These are phyloP conservation scores for Thermothelomyces thermophilus DNA, from an alignment of 2,329 filamentous ascomycete species.

Conservation along the genomic window DNA sequence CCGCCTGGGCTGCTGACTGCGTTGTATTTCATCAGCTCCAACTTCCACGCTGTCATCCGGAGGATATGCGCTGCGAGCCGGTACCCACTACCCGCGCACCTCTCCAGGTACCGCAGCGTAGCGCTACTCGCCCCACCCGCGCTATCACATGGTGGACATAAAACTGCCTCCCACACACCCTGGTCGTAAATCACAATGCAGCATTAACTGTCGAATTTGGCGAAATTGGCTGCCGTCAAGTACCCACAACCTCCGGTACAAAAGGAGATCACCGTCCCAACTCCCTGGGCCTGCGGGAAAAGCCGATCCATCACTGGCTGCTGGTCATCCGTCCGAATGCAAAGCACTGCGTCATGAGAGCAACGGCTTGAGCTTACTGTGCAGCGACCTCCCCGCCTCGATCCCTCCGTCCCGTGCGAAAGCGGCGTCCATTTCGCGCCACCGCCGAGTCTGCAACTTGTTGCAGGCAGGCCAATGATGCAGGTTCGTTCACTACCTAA, in stretches of 20 bases:
- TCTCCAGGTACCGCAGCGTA: slow-evolving; percentile 4
- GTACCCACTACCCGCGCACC: too few species aligned
- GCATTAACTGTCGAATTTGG: slow-evolving; percentile 10
- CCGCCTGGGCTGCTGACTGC: not conserved
- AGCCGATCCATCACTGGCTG: slow-evolving; percentile 17
- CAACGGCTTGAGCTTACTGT: slow-evolving; percentile 16
- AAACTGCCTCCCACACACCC: not conserved
- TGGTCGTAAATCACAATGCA: not conserved
- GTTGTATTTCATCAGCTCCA: slow-evolving; percentile 4
- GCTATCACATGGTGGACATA: not conserved
- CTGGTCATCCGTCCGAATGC: slow-evolving; percentile 12
- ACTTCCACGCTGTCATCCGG: slow-evolving; percentile 25
- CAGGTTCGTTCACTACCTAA: slow-evolving; percentile 19
- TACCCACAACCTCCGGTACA: slow-evolving; percentile 11
- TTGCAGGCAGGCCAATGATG: slow-evolving; percentile 17
- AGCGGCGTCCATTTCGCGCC: slow-evolving; percentile 13
- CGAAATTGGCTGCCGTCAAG: slow-evolving; percentile 3
- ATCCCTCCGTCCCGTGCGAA: not conserved
- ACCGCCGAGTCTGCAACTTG: slow-evolving; percentile 5
- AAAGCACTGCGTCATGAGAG: slow-evolving; percentile 23
- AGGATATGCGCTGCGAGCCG: not conserved
- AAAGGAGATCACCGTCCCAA: slow-evolving; percentile 12
- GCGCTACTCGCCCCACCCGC: slow-evolving; percentile 14
- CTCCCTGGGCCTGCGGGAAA: slow-evolving; percentile 10
- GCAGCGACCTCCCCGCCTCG: slow-evolving; percentile 10